A percentile compares a stretch with the other conserved stretches of the same genome.
Evolutionary conservation across 257 asterid species (phyloP).

Genomic region (Phtheirospermum japonicum): DNA sequence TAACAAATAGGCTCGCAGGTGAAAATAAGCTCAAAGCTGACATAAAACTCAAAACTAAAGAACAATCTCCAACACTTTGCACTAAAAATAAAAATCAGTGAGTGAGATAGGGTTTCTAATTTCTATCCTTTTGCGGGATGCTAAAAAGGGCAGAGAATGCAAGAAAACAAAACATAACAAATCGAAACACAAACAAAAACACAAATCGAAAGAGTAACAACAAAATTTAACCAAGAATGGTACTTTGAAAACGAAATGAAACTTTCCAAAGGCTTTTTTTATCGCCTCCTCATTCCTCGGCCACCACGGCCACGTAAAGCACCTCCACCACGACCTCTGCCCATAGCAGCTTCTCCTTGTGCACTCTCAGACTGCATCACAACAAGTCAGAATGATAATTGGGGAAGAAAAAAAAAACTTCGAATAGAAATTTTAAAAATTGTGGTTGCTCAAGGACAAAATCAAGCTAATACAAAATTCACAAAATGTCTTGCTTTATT

Average conservation of each 20-base stretch:
- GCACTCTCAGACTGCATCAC: slow-evolving; percentile 91
- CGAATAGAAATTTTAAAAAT: neutral
- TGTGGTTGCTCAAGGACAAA: neutral
- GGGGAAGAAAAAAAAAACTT: neutral
- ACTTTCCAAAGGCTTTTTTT: slow-evolving; percentile 5
- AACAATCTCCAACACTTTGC: too few relatives aligned
- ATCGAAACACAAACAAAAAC: neutral
- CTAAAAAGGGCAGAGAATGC: neutral
- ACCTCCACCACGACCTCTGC: slow-evolving; percentile 63
- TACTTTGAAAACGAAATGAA: neutral
- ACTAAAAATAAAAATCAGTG: too few relatives aligned
- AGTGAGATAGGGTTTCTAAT: too few relatives aligned
- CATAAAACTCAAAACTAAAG: too few relatives aligned
- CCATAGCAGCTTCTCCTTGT: slow-evolving; percentile 98
- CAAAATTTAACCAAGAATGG: slow-evolving; percentile 10
- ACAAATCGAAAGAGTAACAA: slow-evolving; percentile 4
- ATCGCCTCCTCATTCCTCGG: slow-evolving; percentile 83
- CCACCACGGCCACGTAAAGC: slow-evolving; percentile 62
- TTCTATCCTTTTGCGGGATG: too few relatives aligned
- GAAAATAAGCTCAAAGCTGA: too few relatives aligned
- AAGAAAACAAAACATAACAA: neutral
- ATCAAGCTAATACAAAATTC: neutral
- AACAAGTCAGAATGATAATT: neutral
- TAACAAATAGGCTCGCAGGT: too few relatives aligned
- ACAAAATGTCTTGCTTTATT: neutral